These are phyloP conservation scores for Dentipellis sp. DNA, from an alignment of 768 basidiomycete genomes.

Conservation along the genomic window DNA sequence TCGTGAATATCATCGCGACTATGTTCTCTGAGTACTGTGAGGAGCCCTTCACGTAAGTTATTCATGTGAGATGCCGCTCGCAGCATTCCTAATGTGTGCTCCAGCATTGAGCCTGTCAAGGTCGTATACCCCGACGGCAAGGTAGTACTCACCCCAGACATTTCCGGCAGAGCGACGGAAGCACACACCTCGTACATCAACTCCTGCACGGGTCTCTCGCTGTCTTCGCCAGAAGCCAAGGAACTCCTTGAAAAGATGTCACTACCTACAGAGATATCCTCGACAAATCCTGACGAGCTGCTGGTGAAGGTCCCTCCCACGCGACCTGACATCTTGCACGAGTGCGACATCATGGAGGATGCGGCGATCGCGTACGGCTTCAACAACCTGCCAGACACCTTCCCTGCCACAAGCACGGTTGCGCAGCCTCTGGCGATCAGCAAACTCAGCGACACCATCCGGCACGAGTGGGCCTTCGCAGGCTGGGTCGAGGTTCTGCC, in stretches of 20 bases:
- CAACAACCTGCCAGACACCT: constrained; percentile 88
- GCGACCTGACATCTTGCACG: constrained; percentile 96
- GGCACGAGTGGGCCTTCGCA: constrained; percentile 86
- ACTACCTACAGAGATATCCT: constrained; percentile 44
- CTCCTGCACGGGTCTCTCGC: constrained; percentile 82
- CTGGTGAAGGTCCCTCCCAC: constrained; percentile 80
- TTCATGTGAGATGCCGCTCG: background rate
- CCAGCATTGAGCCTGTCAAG: constrained; percentile 88
- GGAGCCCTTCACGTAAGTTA: constrained; percentile 80
- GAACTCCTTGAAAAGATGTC: constrained; percentile 81
- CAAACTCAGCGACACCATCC: constrained; percentile 81
- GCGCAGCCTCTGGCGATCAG: constrained; percentile 87
- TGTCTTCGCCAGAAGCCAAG: constrained; percentile 57
- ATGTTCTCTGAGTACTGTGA: constrained; percentile 98
- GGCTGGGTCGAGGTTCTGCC: constrained; percentile 96
- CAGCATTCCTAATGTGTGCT: background rate
- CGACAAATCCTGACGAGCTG: constrained; percentile 55
- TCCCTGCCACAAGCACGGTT: constrained; percentile 91
- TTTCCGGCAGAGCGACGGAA: constrained; percentile 59
- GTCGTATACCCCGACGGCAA: constrained; percentile 74
- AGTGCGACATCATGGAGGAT: constrained; percentile 98
- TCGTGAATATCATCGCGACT: constrained; percentile 88
- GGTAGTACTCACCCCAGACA: constrained; percentile 68
- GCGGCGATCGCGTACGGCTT: constrained; percentile 97
- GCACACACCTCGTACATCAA: constrained; percentile 91